Evolutionary conservation across 768 basidiomycete genomes (phyloP), one percentile per base, ranked within the genome.

Genomic region (Candolleomyces eurysporus): DNA sequence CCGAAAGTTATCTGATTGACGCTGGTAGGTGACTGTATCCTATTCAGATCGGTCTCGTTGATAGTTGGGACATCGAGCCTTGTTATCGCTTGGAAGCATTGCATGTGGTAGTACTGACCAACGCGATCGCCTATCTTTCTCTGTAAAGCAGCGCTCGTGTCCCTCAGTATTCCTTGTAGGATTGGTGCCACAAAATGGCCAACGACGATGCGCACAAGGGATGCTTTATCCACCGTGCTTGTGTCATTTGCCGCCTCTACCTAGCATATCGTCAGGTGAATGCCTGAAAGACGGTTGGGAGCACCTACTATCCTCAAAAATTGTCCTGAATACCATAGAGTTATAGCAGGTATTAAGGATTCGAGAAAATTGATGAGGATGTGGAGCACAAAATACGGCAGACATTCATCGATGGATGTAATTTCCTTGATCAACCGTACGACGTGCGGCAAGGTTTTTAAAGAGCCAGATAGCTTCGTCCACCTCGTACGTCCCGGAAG

Each of bases 21-120:
- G 6, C 82, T 78, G 4, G 75, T 70, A 26, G 92, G 73, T 64
- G 89, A 89, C 22, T 82, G 77, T 64, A 87, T 87, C 7, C 91
- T 76, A 8, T 80, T n/a, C n/a, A n/a, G 79, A 3, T 87, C 3
- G 16, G 3, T 79, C 70, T 91, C 88, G 58, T 87, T 81, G 60
- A 84, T 91, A 0, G 91, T 91, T 1, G 90, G 89, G 2, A 92
- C 78, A 69, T 93, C 91, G 26, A 93, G 80, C 4, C 91, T 82
- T n/a, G 83, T 84, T 69, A 87, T 81, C 8, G 87, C 85, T 30
- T 77, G 75, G 71, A 91, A 91, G 59, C 83, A 82, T 64, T 87
- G 87, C 9, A 80, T 70, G 2, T 86, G 78, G 68, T 88, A 91
- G 69, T 82, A 81, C 60, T 76, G 79, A 64, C 84, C 85, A 67